Conservation (phyloP, 75 land plant species). For the Sequoiadendron giganteum region DNA sequence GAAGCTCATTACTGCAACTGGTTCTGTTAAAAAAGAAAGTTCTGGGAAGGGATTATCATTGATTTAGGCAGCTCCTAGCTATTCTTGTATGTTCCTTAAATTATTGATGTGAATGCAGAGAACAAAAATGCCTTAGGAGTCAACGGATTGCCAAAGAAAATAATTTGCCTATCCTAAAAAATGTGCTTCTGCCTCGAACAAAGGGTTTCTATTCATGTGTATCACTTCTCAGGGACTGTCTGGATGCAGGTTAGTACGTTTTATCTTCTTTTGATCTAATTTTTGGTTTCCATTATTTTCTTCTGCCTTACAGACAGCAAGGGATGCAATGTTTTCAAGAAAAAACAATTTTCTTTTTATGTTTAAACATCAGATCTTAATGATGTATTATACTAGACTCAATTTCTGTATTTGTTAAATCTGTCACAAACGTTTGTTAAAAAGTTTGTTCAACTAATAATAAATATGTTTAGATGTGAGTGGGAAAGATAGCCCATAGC, state of each 20-base stretch:
- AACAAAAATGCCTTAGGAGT: slow-evolving; percentile 68
- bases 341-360: not conserved
- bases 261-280: not conserved
- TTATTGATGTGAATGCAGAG: slow-evolving; percentile 41
- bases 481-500: not conserved
- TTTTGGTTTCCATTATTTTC: not conserved
- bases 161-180: slow-evolving; percentile 63
- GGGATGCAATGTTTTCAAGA: not conserved
- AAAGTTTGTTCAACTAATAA: not conserved
- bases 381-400: not conserved
- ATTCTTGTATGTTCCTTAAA: not conserved
- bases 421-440: not conserved
- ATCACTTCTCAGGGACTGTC: slow-evolving; percentile 53
- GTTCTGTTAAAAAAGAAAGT: not conserved
- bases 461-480: not conserved
- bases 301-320: not conserved
- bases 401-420: not conserved
- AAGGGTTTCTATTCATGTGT: slow-evolving; percentile 83
- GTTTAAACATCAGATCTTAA: not conserved
- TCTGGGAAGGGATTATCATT: not conserved
- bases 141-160: slow-evolving; percentile 76
- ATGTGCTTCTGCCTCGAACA: slow-evolving; percentile 86
- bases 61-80: not conserved
- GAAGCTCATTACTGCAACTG: not conserved
- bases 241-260: slow-evolving; percentile 76